phyloP scores from a whole-genome alignment of 805 yeast genomes.

The Suhomyces sp. region DNA sequence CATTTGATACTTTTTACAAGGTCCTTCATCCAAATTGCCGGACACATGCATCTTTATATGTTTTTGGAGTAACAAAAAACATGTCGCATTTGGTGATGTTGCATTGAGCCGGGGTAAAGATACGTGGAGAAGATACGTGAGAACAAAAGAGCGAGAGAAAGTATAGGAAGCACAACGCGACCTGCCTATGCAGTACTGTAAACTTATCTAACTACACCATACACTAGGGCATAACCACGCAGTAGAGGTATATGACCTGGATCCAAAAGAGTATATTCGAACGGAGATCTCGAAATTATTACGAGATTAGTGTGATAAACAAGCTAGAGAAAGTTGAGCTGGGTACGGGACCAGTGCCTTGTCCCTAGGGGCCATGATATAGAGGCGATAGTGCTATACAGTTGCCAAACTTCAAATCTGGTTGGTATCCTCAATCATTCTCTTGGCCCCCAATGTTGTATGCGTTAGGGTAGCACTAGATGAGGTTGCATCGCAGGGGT shows the following conservation, averaged over 20 bases:
- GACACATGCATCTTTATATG: neutral
- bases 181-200: neutral
- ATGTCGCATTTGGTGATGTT: slow-evolving; percentile 1
- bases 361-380: neutral
- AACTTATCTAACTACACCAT: neutral
- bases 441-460: neutral
- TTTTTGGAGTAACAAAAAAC: slow-evolving; percentile 1
- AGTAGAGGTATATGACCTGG: neutral
- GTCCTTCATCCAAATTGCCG: neutral
- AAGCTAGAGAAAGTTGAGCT: neutral
- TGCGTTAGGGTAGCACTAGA: neutral
- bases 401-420: neutral
- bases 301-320: neutral
- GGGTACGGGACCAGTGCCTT: neutral
- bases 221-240: neutral
- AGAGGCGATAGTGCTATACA: neutral
- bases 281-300: neutral
- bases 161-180: neutral
- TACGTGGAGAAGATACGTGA: neutral
- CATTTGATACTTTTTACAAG: neutral
- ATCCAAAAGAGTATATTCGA: neutral
- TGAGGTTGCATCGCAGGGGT: neutral
- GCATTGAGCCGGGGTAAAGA: slow-evolving; percentile 1
- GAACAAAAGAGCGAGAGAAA: neutral
- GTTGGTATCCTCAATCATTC: neutral